Percentiles rank a stretch among this genome's conserved stretches.
Evolutionary conservation across 2,329 filamentous ascomycete genomes (phyloP).

Genomic region (Leptographium galeiforme): DNA sequence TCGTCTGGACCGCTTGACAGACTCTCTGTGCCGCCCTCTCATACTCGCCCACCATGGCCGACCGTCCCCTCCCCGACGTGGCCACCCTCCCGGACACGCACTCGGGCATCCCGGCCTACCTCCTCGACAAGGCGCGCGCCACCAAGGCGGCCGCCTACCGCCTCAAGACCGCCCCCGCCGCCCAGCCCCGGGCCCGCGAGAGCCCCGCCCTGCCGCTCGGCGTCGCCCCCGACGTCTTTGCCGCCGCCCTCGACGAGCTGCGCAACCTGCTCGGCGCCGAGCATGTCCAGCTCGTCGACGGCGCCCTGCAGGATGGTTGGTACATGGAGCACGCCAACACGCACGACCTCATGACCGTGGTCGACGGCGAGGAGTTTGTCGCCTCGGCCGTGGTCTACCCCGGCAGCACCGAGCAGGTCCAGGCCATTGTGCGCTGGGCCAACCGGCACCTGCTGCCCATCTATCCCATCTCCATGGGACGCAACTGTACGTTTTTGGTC

Average conservation of each 20-base stretch:
- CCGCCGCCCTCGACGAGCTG: conserved; percentile 22
- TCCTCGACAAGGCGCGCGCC: conserved; percentile 22
- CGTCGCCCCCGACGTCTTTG: conserved; percentile 18
- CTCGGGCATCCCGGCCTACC: conserved; percentile 24
- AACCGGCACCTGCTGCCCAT: conserved; percentile 22
- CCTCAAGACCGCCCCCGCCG: conserved; percentile 14
- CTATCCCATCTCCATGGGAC: conserved; percentile 19
- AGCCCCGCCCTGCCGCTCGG: conserved; percentile 25
- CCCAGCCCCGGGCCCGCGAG: conserved; percentile 13
- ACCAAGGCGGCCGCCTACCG: conserved; percentile 22
- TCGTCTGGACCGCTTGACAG: too few species aligned
- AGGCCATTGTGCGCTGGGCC: conserved; percentile 19
- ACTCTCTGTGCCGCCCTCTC: too few species aligned
- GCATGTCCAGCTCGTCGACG: conserved; percentile 27
- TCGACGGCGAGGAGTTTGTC: conserved; percentile 31
- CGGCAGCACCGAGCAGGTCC: conserved; percentile 17
- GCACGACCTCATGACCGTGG: conserved; percentile 27
- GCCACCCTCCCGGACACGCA: conserved; percentile 23
- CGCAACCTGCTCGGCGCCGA: conserved; percentile 19
- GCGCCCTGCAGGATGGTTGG: conserved; percentile 26
- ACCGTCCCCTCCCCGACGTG: conserved; percentile 8
- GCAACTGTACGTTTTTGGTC: too few species aligned
- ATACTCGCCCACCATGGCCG: too few species aligned
- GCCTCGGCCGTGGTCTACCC: conserved; percentile 27
- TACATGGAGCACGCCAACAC: conserved; percentile 24